A percentile compares a stretch with the other conserved stretches of the same genome.
phyloP scores from a whole-genome alignment of 495 filamentous ascomycete species.

The Tuber brumale region DNA sequence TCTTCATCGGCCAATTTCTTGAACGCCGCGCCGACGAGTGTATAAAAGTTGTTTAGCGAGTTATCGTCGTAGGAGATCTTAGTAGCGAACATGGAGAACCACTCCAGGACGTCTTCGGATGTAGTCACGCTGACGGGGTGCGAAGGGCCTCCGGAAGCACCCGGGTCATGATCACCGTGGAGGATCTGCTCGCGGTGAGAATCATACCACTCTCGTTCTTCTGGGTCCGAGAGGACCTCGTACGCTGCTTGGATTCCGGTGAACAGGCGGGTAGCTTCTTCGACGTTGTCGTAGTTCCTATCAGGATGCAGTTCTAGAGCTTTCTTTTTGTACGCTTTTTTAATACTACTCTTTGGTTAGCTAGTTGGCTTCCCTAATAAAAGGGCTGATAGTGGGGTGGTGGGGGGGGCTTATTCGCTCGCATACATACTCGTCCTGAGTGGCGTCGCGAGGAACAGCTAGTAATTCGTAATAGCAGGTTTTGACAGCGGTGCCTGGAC shows the following conservation, averaged over 20 bases:
- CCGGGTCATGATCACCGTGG: conserved; percentile 46
- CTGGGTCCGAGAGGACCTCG: conserved; percentile 87
- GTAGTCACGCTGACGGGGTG: conserved; percentile 46
- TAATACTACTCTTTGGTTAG: conserved; percentile 56
- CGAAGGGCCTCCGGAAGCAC: conserved; percentile 11
- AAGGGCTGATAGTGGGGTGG: conserved; percentile 6
- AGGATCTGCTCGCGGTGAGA: conserved; percentile 82
- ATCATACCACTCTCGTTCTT: conserved; percentile 97
- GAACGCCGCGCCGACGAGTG: conserved; percentile 66
- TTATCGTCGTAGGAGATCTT: conserved; percentile 71
- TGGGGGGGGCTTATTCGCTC: background rate
- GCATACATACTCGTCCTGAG: conserved; percentile 67
- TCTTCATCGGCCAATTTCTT: conserved; percentile 77
- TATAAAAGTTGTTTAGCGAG: conserved; percentile 77
- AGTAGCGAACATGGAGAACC: conserved; percentile 38
- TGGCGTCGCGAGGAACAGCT: conserved; percentile 60
- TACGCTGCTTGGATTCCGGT: conserved; percentile 89
- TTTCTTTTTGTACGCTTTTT: conserved; percentile 83
- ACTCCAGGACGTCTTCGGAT: conserved; percentile 31
- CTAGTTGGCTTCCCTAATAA: conserved; percentile 1
- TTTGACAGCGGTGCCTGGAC: conserved; percentile 48
- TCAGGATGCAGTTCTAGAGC: conserved; percentile 93
- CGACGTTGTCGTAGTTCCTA: conserved; percentile 80
- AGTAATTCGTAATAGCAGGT: conserved; percentile 91
- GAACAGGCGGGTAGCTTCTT: conserved; percentile 74